phyloP scores from a whole-genome alignment of 106 monocot genomes.

The Dendrobium nobile region DNA sequence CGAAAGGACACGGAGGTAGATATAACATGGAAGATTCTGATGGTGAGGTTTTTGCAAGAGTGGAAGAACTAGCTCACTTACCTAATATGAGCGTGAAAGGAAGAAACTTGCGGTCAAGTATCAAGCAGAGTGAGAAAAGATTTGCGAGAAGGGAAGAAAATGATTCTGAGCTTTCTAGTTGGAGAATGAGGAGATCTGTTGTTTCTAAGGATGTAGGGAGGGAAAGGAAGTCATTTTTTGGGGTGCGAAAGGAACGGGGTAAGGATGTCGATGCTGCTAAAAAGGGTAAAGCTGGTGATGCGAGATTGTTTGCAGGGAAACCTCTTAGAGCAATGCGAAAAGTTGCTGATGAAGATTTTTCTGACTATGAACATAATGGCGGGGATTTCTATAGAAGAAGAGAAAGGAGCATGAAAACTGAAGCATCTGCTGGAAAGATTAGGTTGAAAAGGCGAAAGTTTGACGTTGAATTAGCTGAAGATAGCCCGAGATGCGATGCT shows the following conservation, averaged over 20 bases:
- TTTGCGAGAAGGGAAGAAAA: not conserved
- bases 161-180: not conserved
- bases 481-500: not conserved
- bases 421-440: not conserved
- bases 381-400: not conserved
- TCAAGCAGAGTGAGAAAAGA: not conserved
- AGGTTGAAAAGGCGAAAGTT: slow-evolving; percentile 7
- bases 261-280: not conserved
- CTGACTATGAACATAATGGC: slow-evolving; percentile 5
- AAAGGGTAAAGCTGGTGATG: slow-evolving; percentile 2
- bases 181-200: slow-evolving; percentile 9
- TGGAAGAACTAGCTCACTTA: not conserved
- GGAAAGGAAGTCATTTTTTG: not conserved
- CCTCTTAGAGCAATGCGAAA: slow-evolving; percentile 1
- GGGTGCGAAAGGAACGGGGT: not conserved
- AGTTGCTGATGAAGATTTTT: slow-evolving; percentile 8
- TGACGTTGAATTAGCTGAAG: not conserved
- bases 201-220: not conserved
- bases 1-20: not conserved
- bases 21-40: not conserved
- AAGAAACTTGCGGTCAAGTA: not conserved
- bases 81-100: not conserved
- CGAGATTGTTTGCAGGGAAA: slow-evolving; percentile 3
- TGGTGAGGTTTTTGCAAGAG: not conserved
- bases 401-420: not conserved